Base-by-base conservation (phyloP, 495 filamentous ascomycete genomes). In the Hypomontagnella monticulosa region DNA sequence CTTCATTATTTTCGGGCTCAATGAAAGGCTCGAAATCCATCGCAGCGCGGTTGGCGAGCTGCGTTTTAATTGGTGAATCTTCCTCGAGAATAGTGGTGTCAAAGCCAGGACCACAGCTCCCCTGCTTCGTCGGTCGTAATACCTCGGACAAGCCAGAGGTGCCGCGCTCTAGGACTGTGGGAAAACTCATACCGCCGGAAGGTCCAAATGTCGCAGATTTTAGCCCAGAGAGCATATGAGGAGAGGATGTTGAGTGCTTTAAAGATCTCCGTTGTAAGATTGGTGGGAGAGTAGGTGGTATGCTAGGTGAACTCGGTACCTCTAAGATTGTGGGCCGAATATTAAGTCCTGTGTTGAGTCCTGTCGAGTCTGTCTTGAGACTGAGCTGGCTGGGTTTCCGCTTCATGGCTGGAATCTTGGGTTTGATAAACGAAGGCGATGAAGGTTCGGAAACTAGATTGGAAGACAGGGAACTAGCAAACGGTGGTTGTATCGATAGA, bases 361-460 rank as follows among this genome's bases (percentile, higher is more conserved):
- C 75, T 46, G 73, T 68, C 66, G 90, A 70, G 78, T 89, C 71
- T 66, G 88, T 86, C 67, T 84, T 83, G 44, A 86, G 75, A 59
- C 89, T 90, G 18, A 93, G 82, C 55, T 90, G 87, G 63, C 92
- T 94, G 8, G 93, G 92, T 68, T 91, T 92, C 63, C 91, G 85
- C 73, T 83, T 86, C 73, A 83, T 78, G 4, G 80, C 79, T n/a
- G 85, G 88, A 65, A 88, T 91, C 72, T 78, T 85, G 37, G 84
- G 93, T 76, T 87, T 92, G 71, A 89, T 91, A 76, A 89, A 97
- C 52, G 80, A 86, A 9, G 95, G 93, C 4, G 95, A 96, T 1
- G 90, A 82, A 23, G 93, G 91, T 32, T 91, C 89, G 0, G 91
- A 93, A 16, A 89, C 70, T 47, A 81, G 64, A 1, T 75, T 76